Percentiles rank a stretch among this genome's conserved stretches.
phyloP scores from a whole-genome alignment of 2,329 filamentous ascomycete genomes.

The Bipolaris cookei region DNA sequence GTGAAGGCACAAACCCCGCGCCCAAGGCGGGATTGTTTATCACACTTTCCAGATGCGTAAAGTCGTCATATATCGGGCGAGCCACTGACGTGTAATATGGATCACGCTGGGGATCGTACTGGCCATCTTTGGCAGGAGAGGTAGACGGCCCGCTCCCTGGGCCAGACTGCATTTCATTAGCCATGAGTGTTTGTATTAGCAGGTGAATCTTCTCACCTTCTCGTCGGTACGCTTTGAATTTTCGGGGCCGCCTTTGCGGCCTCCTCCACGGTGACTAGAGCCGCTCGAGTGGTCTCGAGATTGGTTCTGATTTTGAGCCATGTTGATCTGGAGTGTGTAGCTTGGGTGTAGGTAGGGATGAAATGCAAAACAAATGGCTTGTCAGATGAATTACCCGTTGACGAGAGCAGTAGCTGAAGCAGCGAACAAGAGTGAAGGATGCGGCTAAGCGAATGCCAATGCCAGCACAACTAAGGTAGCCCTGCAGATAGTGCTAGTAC shows the following conservation, averaged over 20 bases:
- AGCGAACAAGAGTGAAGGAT: not conserved
- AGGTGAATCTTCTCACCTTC: not conserved
- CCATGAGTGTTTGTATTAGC: not conserved
- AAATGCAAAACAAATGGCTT: not conserved
- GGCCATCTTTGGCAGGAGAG: not conserved
- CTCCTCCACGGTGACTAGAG: not conserved
- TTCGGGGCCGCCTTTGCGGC: not conserved
- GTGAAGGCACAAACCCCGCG: not conserved
- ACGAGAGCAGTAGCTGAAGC: not conserved
- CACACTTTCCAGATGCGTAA: not conserved
- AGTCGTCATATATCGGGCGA: not conserved
- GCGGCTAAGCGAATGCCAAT: not conserved
- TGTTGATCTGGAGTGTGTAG: not conserved
- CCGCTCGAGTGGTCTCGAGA: not conserved
- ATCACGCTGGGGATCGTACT: not conserved
- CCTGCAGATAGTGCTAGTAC: not conserved
- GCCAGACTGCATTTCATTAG: slow-evolving; percentile 1
- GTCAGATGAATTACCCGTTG: not conserved
- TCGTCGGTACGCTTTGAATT: not conserved
- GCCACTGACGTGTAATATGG: not conserved
- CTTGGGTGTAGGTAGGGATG: not conserved
- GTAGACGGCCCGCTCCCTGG: not conserved
- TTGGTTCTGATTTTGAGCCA: not conserved
- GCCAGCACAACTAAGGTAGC: not conserved
- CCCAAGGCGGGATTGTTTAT: not conserved